A percentile compares a stretch with the other conserved stretches of the same genome.
These are phyloP conservation scores for Kwoniella botswanensis DNA, from an alignment of 768 basidiomycete genomes.

Conservation along the genomic window DNA sequence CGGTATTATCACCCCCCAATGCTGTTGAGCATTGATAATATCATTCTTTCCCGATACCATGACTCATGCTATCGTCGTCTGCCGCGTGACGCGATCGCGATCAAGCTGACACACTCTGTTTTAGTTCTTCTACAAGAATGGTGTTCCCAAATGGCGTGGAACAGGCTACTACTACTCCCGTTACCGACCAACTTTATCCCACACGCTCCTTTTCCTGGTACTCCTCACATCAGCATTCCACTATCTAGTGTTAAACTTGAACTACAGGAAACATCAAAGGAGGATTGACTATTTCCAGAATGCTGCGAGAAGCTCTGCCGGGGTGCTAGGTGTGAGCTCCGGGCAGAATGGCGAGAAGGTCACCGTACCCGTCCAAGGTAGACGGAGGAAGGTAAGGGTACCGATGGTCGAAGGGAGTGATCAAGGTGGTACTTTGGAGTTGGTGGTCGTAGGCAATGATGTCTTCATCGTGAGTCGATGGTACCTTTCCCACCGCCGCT, in stretches of 20 bases:
- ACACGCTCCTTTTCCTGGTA: conserved; percentile 76
- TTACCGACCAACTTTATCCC: conserved; percentile 89
- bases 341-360: conserved; percentile 13
- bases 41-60: no score
- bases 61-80: conserved; percentile 1
- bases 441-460: conserved; percentile 52
- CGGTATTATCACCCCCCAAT: no score
- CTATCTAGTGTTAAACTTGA: conserved; percentile 76
- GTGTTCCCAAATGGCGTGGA: conserved; percentile 94
- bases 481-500: neutral
- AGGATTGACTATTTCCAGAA: conserved; percentile 64
- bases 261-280: conserved; percentile 72
- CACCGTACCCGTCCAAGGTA: conserved; percentile 18
- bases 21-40: no score
- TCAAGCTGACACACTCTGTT: neutral
- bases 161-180: conserved; percentile 96
- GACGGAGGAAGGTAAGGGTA: conserved; percentile 55
- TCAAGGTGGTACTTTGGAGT: conserved; percentile 42
- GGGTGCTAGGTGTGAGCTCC: conserved; percentile 17
- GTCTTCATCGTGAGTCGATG: conserved; percentile 55
- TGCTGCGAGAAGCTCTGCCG: conserved; percentile 35
- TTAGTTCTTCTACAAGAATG: conserved; percentile 86
- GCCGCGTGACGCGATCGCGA: neutral
- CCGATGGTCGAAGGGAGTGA: conserved; percentile 52
- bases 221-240: conserved; percentile 81